Percentiles rank a stretch among this genome's conserved stretches.
phyloP scores from a whole-genome alignment of 108 stramenopile species.

The Asterionellopsis glacialis region DNA sequence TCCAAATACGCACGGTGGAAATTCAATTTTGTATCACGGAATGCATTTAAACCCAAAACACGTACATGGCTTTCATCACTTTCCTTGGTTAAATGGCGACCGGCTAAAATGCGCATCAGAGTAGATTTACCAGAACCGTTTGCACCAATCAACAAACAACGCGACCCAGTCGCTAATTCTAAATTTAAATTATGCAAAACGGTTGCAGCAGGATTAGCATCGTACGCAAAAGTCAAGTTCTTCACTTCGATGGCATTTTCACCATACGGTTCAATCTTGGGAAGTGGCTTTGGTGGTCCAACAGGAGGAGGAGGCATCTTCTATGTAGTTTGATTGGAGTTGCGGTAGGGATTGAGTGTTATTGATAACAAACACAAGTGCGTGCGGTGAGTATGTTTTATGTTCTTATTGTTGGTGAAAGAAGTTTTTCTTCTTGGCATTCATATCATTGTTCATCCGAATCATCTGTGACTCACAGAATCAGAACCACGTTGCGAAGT shows the following conservation, averaged over 20 bases:
- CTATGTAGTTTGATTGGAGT: no score
- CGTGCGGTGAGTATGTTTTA: no score
- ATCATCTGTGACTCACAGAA: no score
- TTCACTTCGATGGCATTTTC: slow-evolving; percentile 60
- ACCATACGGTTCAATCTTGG: slow-evolving; percentile 60
- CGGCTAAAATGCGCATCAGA: slow-evolving; percentile 84
- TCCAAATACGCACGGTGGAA: slow-evolving; percentile 92
- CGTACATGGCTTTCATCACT: slow-evolving; percentile 43
- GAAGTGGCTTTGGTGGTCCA: slow-evolving; percentile 51
- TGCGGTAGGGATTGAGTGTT: no score
- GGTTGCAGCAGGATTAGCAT: slow-evolving; percentile 27
- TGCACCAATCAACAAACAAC: slow-evolving; percentile 85
- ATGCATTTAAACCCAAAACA: slow-evolving; percentile 89
- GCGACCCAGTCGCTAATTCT: slow-evolving; percentile 57
- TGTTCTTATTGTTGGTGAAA: no score
- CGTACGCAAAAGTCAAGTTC: slow-evolving; percentile 73
- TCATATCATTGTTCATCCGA: no score
- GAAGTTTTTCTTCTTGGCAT: no score
- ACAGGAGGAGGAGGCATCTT: no score
- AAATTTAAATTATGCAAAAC: slow-evolving; percentile 62
- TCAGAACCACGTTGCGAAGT: no score
- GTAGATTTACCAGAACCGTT: slow-evolving; percentile 95
- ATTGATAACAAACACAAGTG: no score
- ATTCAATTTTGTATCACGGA: slow-evolving; percentile 91
- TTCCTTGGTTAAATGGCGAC: slow-evolving; percentile 82